Percentiles rank a stretch among this genome's conserved stretches.
These are phyloP conservation scores for Solanum gandarillasii DNA, from an alignment of 257 asterid species.

Conservation along the genomic window DNA sequence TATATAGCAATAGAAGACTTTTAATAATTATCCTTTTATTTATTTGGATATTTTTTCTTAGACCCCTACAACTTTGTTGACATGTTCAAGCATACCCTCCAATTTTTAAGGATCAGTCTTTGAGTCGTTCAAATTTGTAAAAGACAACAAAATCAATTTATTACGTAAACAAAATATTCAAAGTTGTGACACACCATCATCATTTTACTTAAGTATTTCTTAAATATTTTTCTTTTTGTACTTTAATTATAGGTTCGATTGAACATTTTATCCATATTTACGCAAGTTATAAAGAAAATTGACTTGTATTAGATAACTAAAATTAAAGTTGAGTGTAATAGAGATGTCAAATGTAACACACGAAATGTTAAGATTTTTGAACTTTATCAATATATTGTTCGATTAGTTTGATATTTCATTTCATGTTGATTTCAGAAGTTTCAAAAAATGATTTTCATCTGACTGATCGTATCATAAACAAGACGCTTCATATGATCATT, in stretches of 20 bases:
- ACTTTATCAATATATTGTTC: neutral
- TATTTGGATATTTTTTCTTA: neutral
- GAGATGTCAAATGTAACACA: neutral
- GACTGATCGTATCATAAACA: neutral
- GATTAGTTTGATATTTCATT: neutral
- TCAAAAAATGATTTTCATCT: neutral
- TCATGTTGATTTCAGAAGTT: neutral
- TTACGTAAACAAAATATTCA: neutral
- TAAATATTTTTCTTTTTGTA: no score
- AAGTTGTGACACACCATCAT: neutral
- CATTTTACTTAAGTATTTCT: neutral
- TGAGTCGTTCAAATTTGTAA: neutral
- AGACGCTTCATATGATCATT: neutral
- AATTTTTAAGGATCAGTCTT: neutral
- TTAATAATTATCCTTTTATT: neutral
- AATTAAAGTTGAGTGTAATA: neutral
- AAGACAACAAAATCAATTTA: neutral
- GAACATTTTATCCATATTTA: neutral
- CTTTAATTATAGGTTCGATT: neutral
- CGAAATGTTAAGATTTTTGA: neutral
- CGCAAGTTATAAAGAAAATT: neutral
- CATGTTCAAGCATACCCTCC: neutral
- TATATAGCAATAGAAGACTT: neutral
- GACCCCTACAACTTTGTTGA: neutral
- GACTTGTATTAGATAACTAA: neutral